Conservation (phyloP, 805 yeast genomes). For the Candida vartiovaarae region DNA sequence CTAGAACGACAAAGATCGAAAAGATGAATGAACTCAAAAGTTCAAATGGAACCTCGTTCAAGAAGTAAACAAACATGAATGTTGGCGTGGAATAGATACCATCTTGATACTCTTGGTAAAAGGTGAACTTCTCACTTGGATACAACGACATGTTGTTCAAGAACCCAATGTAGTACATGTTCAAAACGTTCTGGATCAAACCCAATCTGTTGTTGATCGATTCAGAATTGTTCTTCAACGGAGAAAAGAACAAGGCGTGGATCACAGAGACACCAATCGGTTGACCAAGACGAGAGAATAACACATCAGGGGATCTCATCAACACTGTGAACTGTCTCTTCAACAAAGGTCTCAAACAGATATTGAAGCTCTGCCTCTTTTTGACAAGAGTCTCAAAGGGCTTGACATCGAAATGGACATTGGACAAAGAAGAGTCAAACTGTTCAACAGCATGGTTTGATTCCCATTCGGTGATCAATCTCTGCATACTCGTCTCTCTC, state of each 20-base stretch:
- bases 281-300: conserved; percentile 60
- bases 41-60: conserved; percentile 66
- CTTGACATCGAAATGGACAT: background rate
- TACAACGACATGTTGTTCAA: conserved; percentile 70
- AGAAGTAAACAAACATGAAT: conserved; percentile 52
- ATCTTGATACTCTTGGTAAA: conserved; percentile 74
- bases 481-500: conserved; percentile 5
- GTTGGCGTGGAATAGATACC: conserved; percentile 59
- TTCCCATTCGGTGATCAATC: conserved; percentile 8
- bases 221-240: conserved; percentile 36
- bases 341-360: conserved; percentile 29
- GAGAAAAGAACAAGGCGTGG: conserved; percentile 61
- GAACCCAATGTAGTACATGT: conserved; percentile 74
- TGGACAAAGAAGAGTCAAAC: background rate
- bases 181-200: conserved; percentile 63
- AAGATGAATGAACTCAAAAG: conserved; percentile 51
- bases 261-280: conserved; percentile 56
- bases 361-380: conserved; percentile 8
- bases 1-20: conserved; percentile 57
- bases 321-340: conserved; percentile 30
- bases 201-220: conserved; percentile 70
- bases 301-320: conserved; percentile 46
- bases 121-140: conserved; percentile 66
- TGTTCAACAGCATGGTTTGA: conserved; percentile 22
- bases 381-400: conserved; percentile 4